These are phyloP conservation scores for Begonia peltatifolia DNA, from an alignment of 306 rosid species.

Conservation along the genomic window DNA sequence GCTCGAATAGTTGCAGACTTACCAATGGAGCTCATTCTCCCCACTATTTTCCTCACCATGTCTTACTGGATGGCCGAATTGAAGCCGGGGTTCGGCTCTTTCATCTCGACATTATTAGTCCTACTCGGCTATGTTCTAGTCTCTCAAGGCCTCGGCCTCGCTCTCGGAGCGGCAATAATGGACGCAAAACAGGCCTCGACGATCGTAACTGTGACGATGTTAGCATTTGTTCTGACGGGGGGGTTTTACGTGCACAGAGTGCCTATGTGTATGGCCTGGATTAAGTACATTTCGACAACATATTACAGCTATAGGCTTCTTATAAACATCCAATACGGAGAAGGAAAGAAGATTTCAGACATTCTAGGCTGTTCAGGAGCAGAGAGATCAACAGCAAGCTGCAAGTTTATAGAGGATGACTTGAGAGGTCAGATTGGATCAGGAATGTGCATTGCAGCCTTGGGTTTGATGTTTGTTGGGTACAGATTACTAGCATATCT, in stretches of 20 bases:
- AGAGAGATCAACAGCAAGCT: conserved; percentile 15
- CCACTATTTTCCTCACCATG: conserved; percentile 45
- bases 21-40: conserved; percentile 91
- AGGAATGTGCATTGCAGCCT: conserved; percentile 28
- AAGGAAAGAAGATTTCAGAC: conserved; percentile 36
- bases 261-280: conserved; percentile 63
- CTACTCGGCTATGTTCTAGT: conserved; percentile 63
- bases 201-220: conserved; percentile 66
- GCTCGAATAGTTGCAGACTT: conserved; percentile 72
- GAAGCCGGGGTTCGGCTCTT: conserved; percentile 43
- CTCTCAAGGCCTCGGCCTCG: conserved; percentile 90
- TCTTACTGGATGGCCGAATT: conserved; percentile 82
- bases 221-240: conserved; percentile 76
- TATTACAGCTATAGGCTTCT: conserved; percentile 58
- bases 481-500: conserved; percentile 70
- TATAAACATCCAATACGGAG: conserved; percentile 58
- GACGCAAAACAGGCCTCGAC: conserved; percentile 90
- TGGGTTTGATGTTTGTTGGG: conserved; percentile 65
- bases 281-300: conserved; percentile 63
- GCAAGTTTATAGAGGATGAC: conserved; percentile 73
- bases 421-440: conserved; percentile 62
- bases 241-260: conserved; percentile 82
- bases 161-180: conserved; percentile 77
- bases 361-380: conserved; percentile 38
- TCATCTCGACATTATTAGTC: conserved; percentile 35